Evolutionary conservation across 768 basidiomycete species (phyloP), one percentile per base, ranked within the genome.

Genomic region (Pisolithus albus): DNA sequence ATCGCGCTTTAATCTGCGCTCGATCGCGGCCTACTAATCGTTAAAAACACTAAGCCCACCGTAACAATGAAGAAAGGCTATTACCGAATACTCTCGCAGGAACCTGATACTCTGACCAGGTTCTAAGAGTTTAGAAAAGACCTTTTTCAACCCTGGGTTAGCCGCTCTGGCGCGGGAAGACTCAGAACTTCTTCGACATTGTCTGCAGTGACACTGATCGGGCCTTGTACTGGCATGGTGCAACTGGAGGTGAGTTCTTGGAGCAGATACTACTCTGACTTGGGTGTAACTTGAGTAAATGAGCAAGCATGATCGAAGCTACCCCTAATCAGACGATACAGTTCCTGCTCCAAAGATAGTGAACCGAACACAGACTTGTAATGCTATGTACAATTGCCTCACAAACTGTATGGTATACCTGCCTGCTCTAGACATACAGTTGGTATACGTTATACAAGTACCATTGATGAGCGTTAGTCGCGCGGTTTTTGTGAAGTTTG

Each of bases 111-210:
- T 62, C 32, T 63, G 53, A 39, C 59, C 51, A 39, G 52, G 61
- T 18, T 65, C 58, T 18, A 59, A 21, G 18, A 65, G 56, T 41
- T 50, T 60, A 28, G 58, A 47, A 46, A 67, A 65, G 24, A 65
- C 54, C 23, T 52, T 44, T 2, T 59, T 61, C 21, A 65, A 49
- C 26, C 48, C 39, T 49, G 46, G 45, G 56, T 46, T 50, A 56
- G 13, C 23, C 23, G 15, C 56, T 54, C 13, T 13, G 43, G 52
- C 28, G 55, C 50, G 2, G 16, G 32, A n/a, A 55, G 53, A 40
- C 53, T 49, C 7, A 63, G 46, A 15, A 65, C 59, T 23, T 38
- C 37, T 13, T 57, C 42, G 9, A 58, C 46, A 47, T 63, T 64
- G 45, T 56, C 2, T 13, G 50, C 38, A 15, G 56, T 57, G 34